Evolutionary conservation across 2,329 filamentous ascomycete genomes (phyloP), one percentile per base, ranked within the genome.

Genomic region (Colletotrichum sp.): DNA sequence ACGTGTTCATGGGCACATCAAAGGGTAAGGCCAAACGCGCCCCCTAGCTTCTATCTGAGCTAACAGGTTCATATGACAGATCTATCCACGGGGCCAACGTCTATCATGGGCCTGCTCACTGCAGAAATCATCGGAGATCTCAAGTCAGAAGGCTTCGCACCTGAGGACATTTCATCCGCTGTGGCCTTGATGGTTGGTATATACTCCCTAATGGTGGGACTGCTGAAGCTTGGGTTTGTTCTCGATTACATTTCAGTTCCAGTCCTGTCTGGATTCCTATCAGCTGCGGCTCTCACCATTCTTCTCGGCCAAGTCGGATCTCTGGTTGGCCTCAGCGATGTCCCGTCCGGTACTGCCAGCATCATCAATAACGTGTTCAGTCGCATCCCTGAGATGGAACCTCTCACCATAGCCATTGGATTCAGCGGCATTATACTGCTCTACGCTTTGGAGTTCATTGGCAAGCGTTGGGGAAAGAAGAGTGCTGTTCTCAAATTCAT

Each of bases 181-280:
- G 87, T 93, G 3, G 90, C 92, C 14, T 88, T 93, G 80, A 90
- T 91, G 83, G 91, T 93, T 76, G 92, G 92, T 0, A 85, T 92
- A 4, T 92, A 91, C 78, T 86, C 89, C 18, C 86, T 93, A 26
- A 85, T 87, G 18, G 83, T 94, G 4, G 92, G 92, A 0, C 84
- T 93, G 2, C 85, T 93, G 26, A 92, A 91, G 68, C 88, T 93
- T 7, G 92, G 92, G 1, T 94, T 92, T 80, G 84, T 93, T 7
- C 86, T 94, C 24, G 91, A 94, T 75, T 93, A 92, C 78, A 90
- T 94, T 77, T 93, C 92, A 0, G 87, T 92, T 2, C 92, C 92
- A 0, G 90, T 93, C 2, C 86, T 94, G 1, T 91, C 87, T 8
- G 92, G 92, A 6, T 93, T 93, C 83, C 92, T 94, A 78, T 92